Base-by-base conservation (phyloP, 495 filamentous ascomycete genomes). In the Penicillium cinerascens region DNA sequence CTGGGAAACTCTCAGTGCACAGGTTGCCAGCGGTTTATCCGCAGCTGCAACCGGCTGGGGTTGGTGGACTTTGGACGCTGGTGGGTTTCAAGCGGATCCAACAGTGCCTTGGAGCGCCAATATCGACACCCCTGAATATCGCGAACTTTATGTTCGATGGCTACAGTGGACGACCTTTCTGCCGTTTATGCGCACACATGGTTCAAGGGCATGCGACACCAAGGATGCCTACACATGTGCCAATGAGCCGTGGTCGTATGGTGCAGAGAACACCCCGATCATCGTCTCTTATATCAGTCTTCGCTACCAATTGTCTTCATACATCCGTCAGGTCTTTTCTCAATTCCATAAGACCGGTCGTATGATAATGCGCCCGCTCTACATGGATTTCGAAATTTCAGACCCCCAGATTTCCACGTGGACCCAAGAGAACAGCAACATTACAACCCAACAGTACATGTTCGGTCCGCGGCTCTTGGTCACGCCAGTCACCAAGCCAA, bases 201-300 rank as follows among this genome's bases (percentile, higher is more conserved):
- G 66, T 4, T 52, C 45, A 15, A 58, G 65, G 0, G 49, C 49
- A 1, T 67, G 66, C 37, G 27, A 58, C 10, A 20, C 41, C 23
- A 64, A 62, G 37, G 26, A 53, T 41, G 61, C 63, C 3, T 66
- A 59, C 35, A 63, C 64, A 2, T 66, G 66, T 22, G 58, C 55
- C 20, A 69, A 69, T 42, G 66, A 69, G 49, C 61, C 62, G 9
- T 69, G 66, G 66, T 65, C 61, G 1, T 69, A 69, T 44, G 66
- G 66, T 2, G 51, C 44, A 16, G 40, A 54, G 40, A 65, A 65
- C 21, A 65, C 59, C 8, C 59, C 55, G 0, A 58, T 60, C 17
- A 54, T 64, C 21, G 51, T 62, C 1, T 59, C 55, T 13, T 69
- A 69, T 23, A 67, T 69, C n/a, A 48, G 58, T 3, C 61, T 69